Base-by-base conservation (phyloP, 202 grass and related monocot species). In the Miscanthus sacchariflorus region DNA sequence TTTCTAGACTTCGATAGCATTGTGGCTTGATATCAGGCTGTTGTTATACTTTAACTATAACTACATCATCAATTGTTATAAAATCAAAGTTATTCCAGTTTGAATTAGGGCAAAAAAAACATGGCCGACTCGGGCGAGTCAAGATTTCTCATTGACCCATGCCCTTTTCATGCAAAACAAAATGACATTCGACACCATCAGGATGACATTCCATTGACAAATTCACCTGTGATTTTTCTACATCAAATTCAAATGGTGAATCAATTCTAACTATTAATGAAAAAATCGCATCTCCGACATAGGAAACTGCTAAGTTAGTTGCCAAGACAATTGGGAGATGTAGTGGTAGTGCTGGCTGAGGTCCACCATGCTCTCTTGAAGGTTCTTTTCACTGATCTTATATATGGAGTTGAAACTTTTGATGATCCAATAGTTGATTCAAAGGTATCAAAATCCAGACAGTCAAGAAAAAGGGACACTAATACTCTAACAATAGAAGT, bases 401-500 rank as follows among this genome's bases (percentile, higher is more conserved):
- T 96, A 50, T 87, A 83, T 3, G 91, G 90, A 81, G 89, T 91
- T 76, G 88, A 90, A 65, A 72, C 90, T 80, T 98, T 92, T 88
- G 91, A 96, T 69, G 96, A 96, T 86, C 94, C 96, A 72, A 96
- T 88, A 78, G 80, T 91, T 72, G 94, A 98, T 48, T 78, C 84
- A 11, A 96, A 91, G 84, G 96, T 95, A 93, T 98, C 96, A 89
- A 95, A 87, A 90, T 84, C 91, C 33, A 96, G 86, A 43, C 87
- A 94, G 0, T 94, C 35, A 77, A 96, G 92, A 90, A 98, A 94
- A 79, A 98, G 89, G 83, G 92, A 98, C 44, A 44, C 71, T 75
- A 94, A 98, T 59, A 95, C 38, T 82, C 79, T 89, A 87, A 83
- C 86, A 86, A 98, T 91, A 82, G 94, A 98, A 65, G 21, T 85